phyloP scores from a whole-genome alignment of 202 grass and related monocot genomes.

The Panicum hallii region DNA sequence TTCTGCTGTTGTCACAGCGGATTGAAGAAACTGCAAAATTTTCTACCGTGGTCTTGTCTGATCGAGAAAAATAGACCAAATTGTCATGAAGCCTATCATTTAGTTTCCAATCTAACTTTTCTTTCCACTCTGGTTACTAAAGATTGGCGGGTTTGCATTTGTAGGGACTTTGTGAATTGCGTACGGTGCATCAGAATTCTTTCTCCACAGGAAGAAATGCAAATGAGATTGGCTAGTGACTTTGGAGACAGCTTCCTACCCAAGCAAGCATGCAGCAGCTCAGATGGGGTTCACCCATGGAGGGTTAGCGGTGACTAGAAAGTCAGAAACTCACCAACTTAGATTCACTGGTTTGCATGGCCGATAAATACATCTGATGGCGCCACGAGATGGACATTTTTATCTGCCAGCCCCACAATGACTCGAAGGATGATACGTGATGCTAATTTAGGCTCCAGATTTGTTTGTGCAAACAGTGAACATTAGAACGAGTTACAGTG shows the following conservation, averaged over 20 bases:
- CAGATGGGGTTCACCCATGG: constrained; percentile 69
- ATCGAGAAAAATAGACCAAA: background rate
- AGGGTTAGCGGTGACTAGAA: constrained; percentile 45
- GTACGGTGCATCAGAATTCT: constrained; percentile 85
- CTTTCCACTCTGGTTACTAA: constrained; percentile 1
- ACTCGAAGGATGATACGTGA: background rate
- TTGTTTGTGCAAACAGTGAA: constrained; percentile 12
- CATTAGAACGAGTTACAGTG: background rate
- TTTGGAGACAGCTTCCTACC: constrained; percentile 53
- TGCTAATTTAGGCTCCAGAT: constrained; percentile 36
- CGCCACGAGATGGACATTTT: background rate
- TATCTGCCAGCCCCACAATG: background rate
- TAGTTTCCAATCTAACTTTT: constrained; percentile 6
- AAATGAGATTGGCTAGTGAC: constrained; percentile 72
- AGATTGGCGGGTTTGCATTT: constrained; percentile 31
- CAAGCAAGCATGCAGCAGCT: constrained; percentile 82
- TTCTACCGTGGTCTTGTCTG: background rate
- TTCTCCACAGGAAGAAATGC: constrained; percentile 83
- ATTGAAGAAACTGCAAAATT: background rate
- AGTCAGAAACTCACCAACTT: constrained; percentile 6
- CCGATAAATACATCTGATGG: background rate
- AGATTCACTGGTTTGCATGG: constrained; percentile 10
- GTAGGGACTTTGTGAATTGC: constrained; percentile 84
- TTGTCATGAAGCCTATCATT: constrained; percentile 2
- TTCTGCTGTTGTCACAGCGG: constrained; percentile 9